Percentiles rank a stretch among this genome's conserved stretches.
These are phyloP conservation scores for Colletotrichum australisinense DNA, from an alignment of 2,329 filamentous ascomycete genomes.

Conservation along the genomic window DNA sequence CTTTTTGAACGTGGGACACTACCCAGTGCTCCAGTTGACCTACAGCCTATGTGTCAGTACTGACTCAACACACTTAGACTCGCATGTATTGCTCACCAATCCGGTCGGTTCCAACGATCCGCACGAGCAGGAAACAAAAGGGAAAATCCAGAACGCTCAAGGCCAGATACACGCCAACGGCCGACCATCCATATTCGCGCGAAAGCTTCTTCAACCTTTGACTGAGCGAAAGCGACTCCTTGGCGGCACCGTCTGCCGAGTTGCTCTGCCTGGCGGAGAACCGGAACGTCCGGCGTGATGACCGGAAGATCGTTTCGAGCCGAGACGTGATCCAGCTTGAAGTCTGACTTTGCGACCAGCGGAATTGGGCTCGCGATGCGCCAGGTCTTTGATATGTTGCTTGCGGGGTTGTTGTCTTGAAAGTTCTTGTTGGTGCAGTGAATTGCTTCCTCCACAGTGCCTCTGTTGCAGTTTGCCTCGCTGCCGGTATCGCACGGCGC, in stretches of 20 bases:
- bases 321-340: constrained; percentile 27
- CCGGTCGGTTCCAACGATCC: constrained; percentile 82
- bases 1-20: constrained; percentile 66
- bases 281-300: constrained; percentile 32
- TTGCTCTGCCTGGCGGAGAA: constrained; percentile 32
- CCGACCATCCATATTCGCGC: constrained; percentile 93
- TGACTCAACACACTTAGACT: neutral
- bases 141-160: constrained; percentile 92
- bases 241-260: neutral
- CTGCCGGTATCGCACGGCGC: constrained; percentile 20
- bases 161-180: constrained; percentile 88
- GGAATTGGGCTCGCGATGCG: constrained; percentile 1
- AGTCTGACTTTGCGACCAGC: constrained; percentile 10
- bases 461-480: constrained; percentile 25
- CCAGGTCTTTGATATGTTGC: neutral
- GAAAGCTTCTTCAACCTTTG: constrained; percentile 84
- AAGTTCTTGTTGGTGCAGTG: constrained; percentile 1
- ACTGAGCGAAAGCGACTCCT: constrained; percentile 65
- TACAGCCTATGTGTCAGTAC: constrained; percentile 42
- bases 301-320: constrained; percentile 15
- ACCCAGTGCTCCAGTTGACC: constrained; percentile 75
- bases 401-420: constrained; percentile 8
- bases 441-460: constrained; percentile 29
- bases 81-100: constrained; percentile 69
- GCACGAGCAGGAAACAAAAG: constrained; percentile 91